A percentile compares a stretch with the other conserved stretches of the same genome.
These are phyloP conservation scores for Leptodermis oblonga DNA, from an alignment of 257 asterid genomes.

Conservation along the genomic window DNA sequence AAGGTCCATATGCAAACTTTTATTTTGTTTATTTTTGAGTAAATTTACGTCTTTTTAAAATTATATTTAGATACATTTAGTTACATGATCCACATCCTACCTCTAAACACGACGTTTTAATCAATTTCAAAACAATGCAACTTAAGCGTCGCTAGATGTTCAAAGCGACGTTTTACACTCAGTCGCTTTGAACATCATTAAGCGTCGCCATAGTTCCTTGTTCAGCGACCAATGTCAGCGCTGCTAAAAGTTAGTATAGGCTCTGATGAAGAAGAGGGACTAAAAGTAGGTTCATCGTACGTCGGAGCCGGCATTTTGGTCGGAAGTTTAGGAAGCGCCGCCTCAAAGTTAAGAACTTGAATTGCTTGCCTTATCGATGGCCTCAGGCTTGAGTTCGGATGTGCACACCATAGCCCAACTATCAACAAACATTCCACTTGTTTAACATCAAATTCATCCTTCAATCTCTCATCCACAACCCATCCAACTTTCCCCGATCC, in stretches of 20 bases:
- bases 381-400: conserved; percentile 25
- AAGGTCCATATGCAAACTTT: no score
- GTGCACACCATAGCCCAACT: conserved; percentile 36
- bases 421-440: conserved; percentile 29
- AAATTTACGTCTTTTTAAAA: no score
- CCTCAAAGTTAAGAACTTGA: conserved; percentile 33
- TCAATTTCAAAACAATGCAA: no score
- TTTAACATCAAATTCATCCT: conserved; percentile 18
- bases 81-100: no score
- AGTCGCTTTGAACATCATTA: no score
- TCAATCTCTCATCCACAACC: conserved; percentile 22
- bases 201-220: no score
- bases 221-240: conserved; percentile 24
- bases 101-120: no score
- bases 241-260: conserved; percentile 24
- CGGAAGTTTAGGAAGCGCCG: conserved; percentile 31
- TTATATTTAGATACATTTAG: no score
- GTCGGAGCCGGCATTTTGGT: conserved; percentile 30
- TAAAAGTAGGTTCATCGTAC: conserved; percentile 11
- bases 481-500: conserved; percentile 23
- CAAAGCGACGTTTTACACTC: no score
- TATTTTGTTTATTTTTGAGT: no score
- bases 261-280: conserved; percentile 8
- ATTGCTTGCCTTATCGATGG: conserved; percentile 39
- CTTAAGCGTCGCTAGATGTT: no score